Conservation (phyloP, 202 grass and related monocot genomes). For the Eragrostis tef region DNA sequence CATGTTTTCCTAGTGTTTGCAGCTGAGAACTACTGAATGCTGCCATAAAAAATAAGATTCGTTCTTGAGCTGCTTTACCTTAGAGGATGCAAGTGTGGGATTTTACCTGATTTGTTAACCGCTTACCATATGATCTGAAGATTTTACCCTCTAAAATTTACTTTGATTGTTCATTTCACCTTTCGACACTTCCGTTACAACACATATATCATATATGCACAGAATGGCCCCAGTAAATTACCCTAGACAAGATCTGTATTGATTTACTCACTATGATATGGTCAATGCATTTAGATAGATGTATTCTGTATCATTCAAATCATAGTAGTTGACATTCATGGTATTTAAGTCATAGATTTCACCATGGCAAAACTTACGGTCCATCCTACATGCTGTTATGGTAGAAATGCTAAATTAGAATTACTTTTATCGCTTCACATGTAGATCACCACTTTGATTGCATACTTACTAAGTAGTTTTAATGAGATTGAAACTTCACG, state of each 20-base stretch:
- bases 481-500: too few species aligned
- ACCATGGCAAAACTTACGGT: not conserved
- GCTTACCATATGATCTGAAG: not conserved
- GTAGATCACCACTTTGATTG: not conserved
- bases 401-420: slow-evolving; percentile 24
- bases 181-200: not conserved
- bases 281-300: not conserved
- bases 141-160: not conserved
- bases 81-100: not conserved
- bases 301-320: slow-evolving; percentile 32
- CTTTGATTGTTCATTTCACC: slow-evolving; percentile 12
- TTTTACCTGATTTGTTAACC: not conserved
- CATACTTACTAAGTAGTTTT: not conserved
- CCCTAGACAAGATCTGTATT: not conserved
- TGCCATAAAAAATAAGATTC: not conserved
- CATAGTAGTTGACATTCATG: slow-evolving; percentile 3
- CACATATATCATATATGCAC: not conserved
- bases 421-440: not conserved
- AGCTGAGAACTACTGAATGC: not conserved
- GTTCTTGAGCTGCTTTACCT: not conserved
- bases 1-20: slow-evolving; percentile 30
- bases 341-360: slow-evolving; percentile 9
- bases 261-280: not conserved
- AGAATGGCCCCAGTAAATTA: not conserved
- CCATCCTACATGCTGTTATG: not conserved